Evolutionary conservation across 768 basidiomycete species (phyloP), one percentile per base, ranked within the genome.

Genomic region (Grammothele lineata): DNA sequence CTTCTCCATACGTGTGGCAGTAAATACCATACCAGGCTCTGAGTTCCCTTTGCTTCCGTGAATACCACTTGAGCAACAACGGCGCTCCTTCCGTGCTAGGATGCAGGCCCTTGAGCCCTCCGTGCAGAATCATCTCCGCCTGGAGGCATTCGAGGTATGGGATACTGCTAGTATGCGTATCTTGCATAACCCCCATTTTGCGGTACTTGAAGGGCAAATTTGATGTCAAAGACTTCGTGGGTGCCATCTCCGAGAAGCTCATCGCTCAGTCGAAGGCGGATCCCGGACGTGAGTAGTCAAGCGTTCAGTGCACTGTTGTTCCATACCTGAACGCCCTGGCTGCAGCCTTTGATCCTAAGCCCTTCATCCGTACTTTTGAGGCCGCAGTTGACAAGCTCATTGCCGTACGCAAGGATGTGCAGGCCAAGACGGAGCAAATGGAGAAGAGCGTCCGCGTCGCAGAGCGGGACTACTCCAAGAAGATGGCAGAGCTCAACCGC

Each of bases 391-490:
- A 96, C 68, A 81, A 77, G 43, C 77, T 99, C 26, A 86, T 99
- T 51, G 75, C 82, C 1, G 76, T 96, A 14, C 79, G 95, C 36
- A 89, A 87, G 59, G 87, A 96, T 67, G 90, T 97, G 6, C 92
- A 97, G 53, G 70, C 81, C 19, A 86, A 86, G 66, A 94, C 92
- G 0, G 87, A 92, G 63, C 85, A 87, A 60, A 85, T 95, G 73
- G 95, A 98, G 71, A 89, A 88, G 70, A 85, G 82, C 55, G 94
- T 97, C 12, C 73, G 85, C 37, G 76, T 85, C 0, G 83, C 92
- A 2, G 95, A 98, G 66, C 70, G 92, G 52, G 93, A 96, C 57
- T 99, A 98, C 66, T 88, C 91, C 2, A 90, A 86, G 71, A 89
- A 90, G 65, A 88, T 98, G 78, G 72, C 76, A n/a, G 94, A 97